phyloP scores from a whole-genome alignment of 2,329 filamentous ascomycete species.

The Colletotrichum sp. region DNA sequence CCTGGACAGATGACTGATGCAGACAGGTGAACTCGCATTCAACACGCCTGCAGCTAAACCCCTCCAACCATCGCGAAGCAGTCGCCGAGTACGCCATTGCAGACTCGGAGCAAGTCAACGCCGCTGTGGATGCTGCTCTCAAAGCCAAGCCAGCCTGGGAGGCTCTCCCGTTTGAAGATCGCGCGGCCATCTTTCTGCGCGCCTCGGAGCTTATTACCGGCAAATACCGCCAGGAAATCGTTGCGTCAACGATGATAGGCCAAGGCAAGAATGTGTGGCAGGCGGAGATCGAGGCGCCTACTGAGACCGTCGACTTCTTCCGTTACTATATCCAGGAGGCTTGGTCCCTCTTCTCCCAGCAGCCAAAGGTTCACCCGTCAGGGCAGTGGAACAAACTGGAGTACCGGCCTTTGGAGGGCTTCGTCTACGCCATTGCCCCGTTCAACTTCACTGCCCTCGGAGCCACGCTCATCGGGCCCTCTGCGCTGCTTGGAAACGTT shows the following conservation, averaged over 20 bases:
- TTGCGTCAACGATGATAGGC: slow-evolving; percentile 94
- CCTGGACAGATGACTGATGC: background rate
- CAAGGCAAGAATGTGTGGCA: slow-evolving; percentile 99
- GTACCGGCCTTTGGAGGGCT: slow-evolving; percentile 88
- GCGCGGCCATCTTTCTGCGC: slow-evolving; percentile 93
- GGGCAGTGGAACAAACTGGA: slow-evolving; percentile 93
- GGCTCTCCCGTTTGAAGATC: slow-evolving; percentile 83
- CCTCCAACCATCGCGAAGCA: background rate
- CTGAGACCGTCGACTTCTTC: slow-evolving; percentile 91
- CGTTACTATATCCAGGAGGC: slow-evolving; percentile 95
- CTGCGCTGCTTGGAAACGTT: slow-evolving; percentile 91
- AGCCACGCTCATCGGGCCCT: slow-evolving; percentile 82
- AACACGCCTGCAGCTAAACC: background rate
- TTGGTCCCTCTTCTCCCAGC: slow-evolving; percentile 85
- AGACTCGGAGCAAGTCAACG: background rate
- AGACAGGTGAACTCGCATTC: background rate
- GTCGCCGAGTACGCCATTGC: background rate
- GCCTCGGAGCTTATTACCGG: slow-evolving; percentile 87
- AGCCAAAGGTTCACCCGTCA: slow-evolving; percentile 81
- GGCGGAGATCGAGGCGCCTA: slow-evolving; percentile 96
- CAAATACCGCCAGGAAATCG: slow-evolving; percentile 96
- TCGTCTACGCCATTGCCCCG: slow-evolving; percentile 91
- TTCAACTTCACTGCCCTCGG: slow-evolving; percentile 99
- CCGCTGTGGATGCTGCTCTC: background rate
- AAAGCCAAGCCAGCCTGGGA: slow-evolving; percentile 85